Percentiles rank a stretch among this genome's conserved stretches.
Conservation (phyloP, 2,329 filamentous ascomycete species). For the Emericellopsis atlantica region DNA sequence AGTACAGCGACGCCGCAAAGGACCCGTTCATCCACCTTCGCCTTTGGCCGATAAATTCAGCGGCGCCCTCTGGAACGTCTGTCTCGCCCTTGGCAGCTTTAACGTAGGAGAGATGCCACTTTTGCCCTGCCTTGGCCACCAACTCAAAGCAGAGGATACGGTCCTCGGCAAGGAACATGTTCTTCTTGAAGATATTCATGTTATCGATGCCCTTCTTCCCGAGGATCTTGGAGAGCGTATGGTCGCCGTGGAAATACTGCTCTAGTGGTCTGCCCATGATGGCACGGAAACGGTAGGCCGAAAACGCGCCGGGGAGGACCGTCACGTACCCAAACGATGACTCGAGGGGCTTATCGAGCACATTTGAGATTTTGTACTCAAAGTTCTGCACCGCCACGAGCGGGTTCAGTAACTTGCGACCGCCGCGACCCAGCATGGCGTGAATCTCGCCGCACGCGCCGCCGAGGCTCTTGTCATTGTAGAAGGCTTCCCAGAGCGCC, state of each 20-base stretch:
- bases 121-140: conserved; percentile 87
- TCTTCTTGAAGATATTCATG: conserved; percentile 99
- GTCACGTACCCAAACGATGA: conserved; percentile 88
- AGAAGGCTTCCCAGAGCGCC: conserved; percentile 75
- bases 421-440: conserved; percentile 78
- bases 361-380: conserved; percentile 97
- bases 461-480: conserved; percentile 32
- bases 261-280: conserved; percentile 89
- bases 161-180: conserved; percentile 99
- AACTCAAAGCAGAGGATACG: conserved; percentile 95
- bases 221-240: conserved; percentile 79
- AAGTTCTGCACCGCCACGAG: conserved; percentile 88
- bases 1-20: conserved; percentile 86
- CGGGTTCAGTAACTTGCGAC: conserved; percentile 77
- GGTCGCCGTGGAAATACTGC: conserved; percentile 95
- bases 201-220: conserved; percentile 95
- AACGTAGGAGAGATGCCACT: conserved; percentile 94
- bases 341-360: conserved; percentile 86
- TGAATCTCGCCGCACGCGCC: conserved; percentile 57
- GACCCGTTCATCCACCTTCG: conserved; percentile 95
- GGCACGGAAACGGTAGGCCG: conserved; percentile 83
- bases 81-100: conserved; percentile 94
- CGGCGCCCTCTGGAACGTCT: conserved; percentile 82
- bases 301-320: conserved; percentile 90
- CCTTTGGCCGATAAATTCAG: conserved; percentile 89